Percentiles rank a stretch among this genome's conserved stretches.
phyloP scores from a whole-genome alignment of 352 stramenopile species.

The Halophytophthora batemanensis region DNA sequence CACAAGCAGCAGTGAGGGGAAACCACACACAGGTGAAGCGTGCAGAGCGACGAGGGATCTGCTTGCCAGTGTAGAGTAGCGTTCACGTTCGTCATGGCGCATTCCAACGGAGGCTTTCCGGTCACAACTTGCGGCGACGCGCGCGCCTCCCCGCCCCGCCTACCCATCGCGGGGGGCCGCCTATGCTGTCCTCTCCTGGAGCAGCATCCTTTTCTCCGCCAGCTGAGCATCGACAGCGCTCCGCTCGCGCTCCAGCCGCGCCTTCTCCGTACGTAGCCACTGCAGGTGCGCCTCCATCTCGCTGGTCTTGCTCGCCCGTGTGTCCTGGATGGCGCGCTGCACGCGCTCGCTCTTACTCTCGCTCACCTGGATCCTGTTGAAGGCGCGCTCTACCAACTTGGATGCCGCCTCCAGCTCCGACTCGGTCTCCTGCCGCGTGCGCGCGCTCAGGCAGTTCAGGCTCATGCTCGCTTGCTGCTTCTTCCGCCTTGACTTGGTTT shows the following conservation, averaged over 20 bases:
- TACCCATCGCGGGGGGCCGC: neutral
- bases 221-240: slow-evolving; percentile 42
- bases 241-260: slow-evolving; percentile 44
- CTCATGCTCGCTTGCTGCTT: slow-evolving; percentile 31
- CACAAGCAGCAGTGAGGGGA: too few species aligned
- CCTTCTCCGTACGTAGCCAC: slow-evolving; percentile 52
- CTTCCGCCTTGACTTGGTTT: slow-evolving; percentile 5
- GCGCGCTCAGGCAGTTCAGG: slow-evolving; percentile 68
- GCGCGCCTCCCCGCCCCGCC: too few species aligned
- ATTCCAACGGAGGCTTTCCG: neutral
- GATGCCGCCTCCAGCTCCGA: slow-evolving; percentile 68
- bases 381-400: slow-evolving; percentile 56
- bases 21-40: too few species aligned
- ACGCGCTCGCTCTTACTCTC: slow-evolving; percentile 41
- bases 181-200: slow-evolving; percentile 39
- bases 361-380: slow-evolving; percentile 55
- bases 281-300: slow-evolving; percentile 56
- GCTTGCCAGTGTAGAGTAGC: too few species aligned
- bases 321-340: slow-evolving; percentile 35
- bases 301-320: slow-evolving; percentile 26
- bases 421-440: slow-evolving; percentile 45
- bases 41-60: too few species aligned
- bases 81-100: too few species aligned
- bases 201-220: slow-evolving; percentile 47
- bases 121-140: neutral